Base-by-base conservation (phyloP, 768 basidiomycete species). In the Gelatoporia subvermispora region DNA sequence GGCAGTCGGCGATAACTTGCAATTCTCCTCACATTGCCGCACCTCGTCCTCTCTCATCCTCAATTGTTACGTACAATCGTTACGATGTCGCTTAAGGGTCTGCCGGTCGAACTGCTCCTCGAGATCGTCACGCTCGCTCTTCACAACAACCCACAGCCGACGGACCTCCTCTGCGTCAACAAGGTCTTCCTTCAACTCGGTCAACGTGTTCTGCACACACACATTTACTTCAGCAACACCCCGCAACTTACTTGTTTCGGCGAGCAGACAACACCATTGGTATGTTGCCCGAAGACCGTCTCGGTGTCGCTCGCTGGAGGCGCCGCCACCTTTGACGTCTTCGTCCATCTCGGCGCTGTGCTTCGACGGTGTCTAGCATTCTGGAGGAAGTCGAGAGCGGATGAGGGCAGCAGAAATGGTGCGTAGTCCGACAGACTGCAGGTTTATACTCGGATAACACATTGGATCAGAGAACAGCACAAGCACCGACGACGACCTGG, bases 261-360 rank as follows among this genome's bases (percentile, higher is more conserved):
- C 5, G 47, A 45, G 23, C 40, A 39, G 25, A n/a, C 42, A 4
- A 17, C 39, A 11, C 45, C 38, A 0, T 51, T 62, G 22, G 51
- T 49, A 9, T 62, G 63, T 40, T 41, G 54, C 16, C 66, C 67
- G 3, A 63, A 53, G 35, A 55, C 60, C 5, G 40, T 72, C 31
- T 46, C 28, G 2, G 54, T 71, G 20, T 57, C 61, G 17, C 51
- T 69, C 20, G 49, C 64, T 2, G 68, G 69, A 8, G 68, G 60
- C 7, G 53, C 56, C 8, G 62, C 58, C n/a, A 55, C 59, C 15
- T 60, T 52, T 15, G 54, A 59, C 8, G 51, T 65, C 18, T 62
- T 71, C 25, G 50, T 49, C 23, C 45, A 55, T 16, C 60, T 74
- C 24, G 48, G 43, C 8, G 58, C 53, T 15, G 61, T 53, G 13